A percentile compares a stretch with the other conserved stretches of the same genome.
phyloP scores from a whole-genome alignment of 2,329 filamentous ascomycete species.

The Stemphylium beticola region DNA sequence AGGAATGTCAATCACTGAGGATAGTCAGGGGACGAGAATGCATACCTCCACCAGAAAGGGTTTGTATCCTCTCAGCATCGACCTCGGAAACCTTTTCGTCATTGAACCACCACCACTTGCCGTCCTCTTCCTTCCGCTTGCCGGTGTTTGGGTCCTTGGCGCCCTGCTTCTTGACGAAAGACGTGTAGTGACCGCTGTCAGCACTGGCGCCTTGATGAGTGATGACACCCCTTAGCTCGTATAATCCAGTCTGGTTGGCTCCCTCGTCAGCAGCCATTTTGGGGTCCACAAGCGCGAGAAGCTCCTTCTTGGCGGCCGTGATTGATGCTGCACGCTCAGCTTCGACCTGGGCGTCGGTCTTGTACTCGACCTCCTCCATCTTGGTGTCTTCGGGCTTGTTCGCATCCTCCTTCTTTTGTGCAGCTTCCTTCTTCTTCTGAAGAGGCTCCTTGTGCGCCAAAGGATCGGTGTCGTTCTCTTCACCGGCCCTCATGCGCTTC shows the following conservation, averaged over 20 bases:
- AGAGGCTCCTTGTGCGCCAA: slow-evolving; percentile 56
- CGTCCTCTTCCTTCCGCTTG: slow-evolving; percentile 80
- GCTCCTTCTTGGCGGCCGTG: slow-evolving; percentile 82
- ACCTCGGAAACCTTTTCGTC: slow-evolving; percentile 97
- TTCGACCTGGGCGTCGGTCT: slow-evolving; percentile 93
- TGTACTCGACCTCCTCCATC: slow-evolving; percentile 77
- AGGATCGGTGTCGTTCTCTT: slow-evolving; percentile 57
- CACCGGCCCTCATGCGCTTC: slow-evolving; percentile 69
- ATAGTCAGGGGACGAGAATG: background rate
- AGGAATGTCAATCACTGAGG: slow-evolving; percentile 20
- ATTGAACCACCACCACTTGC: slow-evolving; percentile 99
- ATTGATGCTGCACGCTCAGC: slow-evolving; percentile 80
- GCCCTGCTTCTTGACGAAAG: slow-evolving; percentile 92
- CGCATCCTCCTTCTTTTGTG: slow-evolving; percentile 58
- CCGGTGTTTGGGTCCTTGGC: slow-evolving; percentile 75
- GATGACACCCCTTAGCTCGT: slow-evolving; percentile 91
- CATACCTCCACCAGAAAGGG: slow-evolving; percentile 83
- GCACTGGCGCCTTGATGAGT: slow-evolving; percentile 97
- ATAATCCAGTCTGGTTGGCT: slow-evolving; percentile 91
- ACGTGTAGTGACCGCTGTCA: slow-evolving; percentile 97
- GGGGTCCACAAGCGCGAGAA: slow-evolving; percentile 77
- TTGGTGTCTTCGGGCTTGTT: slow-evolving; percentile 66
- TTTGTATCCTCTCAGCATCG: slow-evolving; percentile 86
- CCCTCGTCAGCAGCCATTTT: slow-evolving; percentile 78
- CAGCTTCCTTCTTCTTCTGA: slow-evolving; percentile 58